Conservation (phyloP, 2,329 filamentous ascomycete genomes). For the Chaetomiaceae sp. region DNA sequence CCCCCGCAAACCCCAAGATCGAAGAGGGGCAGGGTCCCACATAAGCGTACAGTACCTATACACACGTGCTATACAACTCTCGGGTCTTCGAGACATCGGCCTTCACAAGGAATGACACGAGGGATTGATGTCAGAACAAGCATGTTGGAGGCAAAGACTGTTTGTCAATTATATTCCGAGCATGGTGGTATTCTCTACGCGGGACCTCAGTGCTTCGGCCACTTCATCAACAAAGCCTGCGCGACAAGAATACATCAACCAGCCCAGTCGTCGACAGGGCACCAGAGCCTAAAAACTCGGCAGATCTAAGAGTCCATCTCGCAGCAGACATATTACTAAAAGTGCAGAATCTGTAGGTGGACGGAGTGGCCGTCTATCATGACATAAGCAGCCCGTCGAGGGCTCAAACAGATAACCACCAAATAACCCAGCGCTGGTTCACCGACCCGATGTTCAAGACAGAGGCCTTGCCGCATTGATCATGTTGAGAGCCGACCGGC, state of each 20-base stretch:
- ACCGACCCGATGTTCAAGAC: not conserved
- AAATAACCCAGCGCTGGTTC: not conserved
- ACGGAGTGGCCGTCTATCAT: not conserved
- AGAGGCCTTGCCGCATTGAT: conserved; percentile 15
- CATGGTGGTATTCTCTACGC: not conserved
- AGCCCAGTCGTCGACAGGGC: not conserved
- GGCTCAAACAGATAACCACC: conserved; percentile 6
- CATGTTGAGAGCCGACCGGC: conserved; percentile 16
- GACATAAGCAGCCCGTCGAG: not conserved
- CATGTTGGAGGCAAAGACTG: no score
- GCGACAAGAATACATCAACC: not conserved
- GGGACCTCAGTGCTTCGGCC: not conserved
- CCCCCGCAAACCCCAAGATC: not conserved
- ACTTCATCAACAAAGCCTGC: not conserved
- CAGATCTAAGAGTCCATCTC: conserved; percentile 4
- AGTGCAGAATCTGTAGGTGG: conserved; percentile 7
- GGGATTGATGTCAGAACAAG: no score
- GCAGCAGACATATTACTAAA: conserved; percentile 9
- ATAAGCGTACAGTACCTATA: no score
- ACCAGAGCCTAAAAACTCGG: not conserved
- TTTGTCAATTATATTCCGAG: conserved; percentile 6
- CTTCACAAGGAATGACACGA: no score
- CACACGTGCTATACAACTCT: no score
- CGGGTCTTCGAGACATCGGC: no score
- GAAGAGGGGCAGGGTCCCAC: not conserved